Base-by-base conservation (phyloP, 1,139 yeast genomes). In the Debaryomyces sp. region DNA sequence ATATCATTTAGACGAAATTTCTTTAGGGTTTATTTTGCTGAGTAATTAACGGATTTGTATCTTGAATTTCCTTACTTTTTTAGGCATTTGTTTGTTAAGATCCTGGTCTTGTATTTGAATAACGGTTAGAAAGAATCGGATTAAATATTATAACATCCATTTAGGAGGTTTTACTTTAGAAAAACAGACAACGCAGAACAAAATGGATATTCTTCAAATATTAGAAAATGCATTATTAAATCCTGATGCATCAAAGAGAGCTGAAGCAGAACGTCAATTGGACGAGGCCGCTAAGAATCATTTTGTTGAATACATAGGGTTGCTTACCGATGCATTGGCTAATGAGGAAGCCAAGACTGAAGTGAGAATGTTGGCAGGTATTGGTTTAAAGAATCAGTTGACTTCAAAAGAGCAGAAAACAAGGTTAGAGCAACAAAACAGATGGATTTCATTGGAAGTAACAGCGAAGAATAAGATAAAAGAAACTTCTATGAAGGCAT, bases 351-450 rank as follows among this genome's bases (percentile, higher is more conserved):
- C 83, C 53, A 84, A 81, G 59, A 74, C 88, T 6, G 97, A 92
- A 70, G 96, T 91, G 47, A 80, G 98, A 63, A 89, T 90, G 80
- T 81, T 95, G 67, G 97, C 99, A 4, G 96, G 96, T 43, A 75
- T 94, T 54, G 89, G 87, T 13, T 73, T 91, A 60, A 94, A 94
- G 74, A 94, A 94, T 70, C 90, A 89, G 70, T 78, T 94, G 59
- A 83, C 89, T 5, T 84, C 97, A 13, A 94, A 91, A 64, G 91
- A 85, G 58, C 53, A 71, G 2, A 67, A 66, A 26, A 80, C 79
- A 52, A 80, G 74, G 54, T 69, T 68, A 43, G 80, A 74, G 32
- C 85, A 81, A 59, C 82, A 81, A 7, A 78, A 77, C 51, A 76
- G 87, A 47, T 87, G 95, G 95, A 64, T 80, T 37, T 64, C 70